Base-by-base conservation (phyloP, 2,329 filamentous ascomycete genomes). In the Penicillium sp. region DNA sequence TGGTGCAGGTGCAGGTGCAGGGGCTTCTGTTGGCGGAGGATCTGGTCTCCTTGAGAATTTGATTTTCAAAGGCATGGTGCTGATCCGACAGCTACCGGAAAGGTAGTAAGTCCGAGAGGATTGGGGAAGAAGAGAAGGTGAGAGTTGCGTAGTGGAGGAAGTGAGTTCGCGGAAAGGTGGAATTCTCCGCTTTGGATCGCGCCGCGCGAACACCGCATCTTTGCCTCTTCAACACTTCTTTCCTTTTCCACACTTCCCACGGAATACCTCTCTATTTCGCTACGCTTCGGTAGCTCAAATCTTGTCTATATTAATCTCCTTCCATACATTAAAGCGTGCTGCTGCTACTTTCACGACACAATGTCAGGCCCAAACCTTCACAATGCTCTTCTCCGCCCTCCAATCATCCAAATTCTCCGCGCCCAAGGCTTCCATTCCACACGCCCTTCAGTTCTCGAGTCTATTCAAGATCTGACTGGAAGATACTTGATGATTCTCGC, bases 351-450 rank as follows among this genome's bases (percentile, higher is more conserved):
- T 32, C 16, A 29, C 29, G 27, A 35, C 61, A 75, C 61, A 67
- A 80, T 79, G 72, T 74, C 77, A 14, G 73, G 76, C 42, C 71
- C 75, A 52, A 74, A 78, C 57, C 78, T 89, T 45, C 83, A 88
- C 76, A 87, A 90, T 74, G 87, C 89, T 57, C 86, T 96, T 60
- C 81, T 97, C 53, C 90, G 91, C 39, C 93, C 93, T 2, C 87
- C 87, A 44, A 84, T 97, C 57, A 84, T 97, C 54, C 91, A 97
- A 74, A 93, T 96, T 66, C 85, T 97, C 47, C 91, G 93, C 68
- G 90, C 92, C 29, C 88, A 91, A 23, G 93, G 93, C 70, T 97
- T 95, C 76, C 90, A 95, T 71, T 82, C 87, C 39, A 89, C 91
- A 47, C 86, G 86, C 51, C 87, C 90, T 2, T 87, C 88, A 3